Base-by-base conservation (phyloP, 2,329 filamentous ascomycete species). In the Beauveria australis region DNA sequence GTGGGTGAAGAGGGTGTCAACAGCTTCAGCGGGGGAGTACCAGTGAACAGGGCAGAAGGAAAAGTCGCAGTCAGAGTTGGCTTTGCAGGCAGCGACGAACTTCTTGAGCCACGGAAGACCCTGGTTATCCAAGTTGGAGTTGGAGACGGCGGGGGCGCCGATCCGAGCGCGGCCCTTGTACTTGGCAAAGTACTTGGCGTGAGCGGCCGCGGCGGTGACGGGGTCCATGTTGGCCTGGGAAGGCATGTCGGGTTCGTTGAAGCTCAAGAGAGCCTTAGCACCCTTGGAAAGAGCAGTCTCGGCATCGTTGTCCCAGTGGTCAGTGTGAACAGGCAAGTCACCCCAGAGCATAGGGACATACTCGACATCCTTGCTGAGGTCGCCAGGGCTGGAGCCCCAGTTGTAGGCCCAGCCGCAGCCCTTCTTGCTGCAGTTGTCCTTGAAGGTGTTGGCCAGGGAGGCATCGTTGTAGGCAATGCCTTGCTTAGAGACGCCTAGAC, bases 261-360 rank as follows among this genome's bases (percentile, higher is more conserved):
- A 89, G 71, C 80, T 79, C 68, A 89, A 79, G 60, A 89, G 72
- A 66, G 79, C 77, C 64, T 77, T 81, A 65, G 80, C 74, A 60
- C 86, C 87, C 14, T 70, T 70, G 55, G 71, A 66, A 63, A 89
- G 79, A 63, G 83, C 82, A 18, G 72, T 69, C 58, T 79, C 70
- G 51, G 79, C 84, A 63, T 80, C 78, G 16, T 63, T 51, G 37
- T 68, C 66, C 85, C 86, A 90, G 67, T 68, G 70, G 59, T 66
- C 60, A 60, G 78, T 78, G 71, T 81, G 77, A 14, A 73, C 71
- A 10, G 68, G 60, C 14, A 66, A 65, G 59, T 78, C 71, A 58
- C 82, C 80, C 86, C 83, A 89, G 53, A 89, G 81, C 74, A 84
- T 88, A 64, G 89, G 89, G 59, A 89, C 79, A 75, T 78, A 92